Evolutionary conservation across 2,329 filamentous ascomycete genomes (phyloP).

Genomic region (Penicillium frequentans): DNA sequence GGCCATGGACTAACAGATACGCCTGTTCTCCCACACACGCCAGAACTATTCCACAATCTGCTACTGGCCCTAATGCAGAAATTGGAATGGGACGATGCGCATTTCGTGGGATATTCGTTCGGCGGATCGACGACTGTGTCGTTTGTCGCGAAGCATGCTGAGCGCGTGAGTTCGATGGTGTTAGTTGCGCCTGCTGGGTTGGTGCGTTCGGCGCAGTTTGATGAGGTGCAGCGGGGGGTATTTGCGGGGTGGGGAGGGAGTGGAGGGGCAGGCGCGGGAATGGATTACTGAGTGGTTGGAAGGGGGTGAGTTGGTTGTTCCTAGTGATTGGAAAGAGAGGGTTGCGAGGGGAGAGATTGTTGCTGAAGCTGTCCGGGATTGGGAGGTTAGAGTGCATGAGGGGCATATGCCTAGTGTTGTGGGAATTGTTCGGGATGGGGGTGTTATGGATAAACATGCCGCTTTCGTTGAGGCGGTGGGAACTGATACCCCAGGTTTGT

Average conservation of each 20-base stretch:
- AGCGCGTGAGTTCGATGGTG: constrained; percentile 34
- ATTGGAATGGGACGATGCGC: constrained; percentile 44
- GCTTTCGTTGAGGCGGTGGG: constrained; percentile 29
- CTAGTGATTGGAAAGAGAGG: constrained; percentile 47
- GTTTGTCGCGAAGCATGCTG: constrained; percentile 36
- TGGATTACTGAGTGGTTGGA: constrained; percentile 46
- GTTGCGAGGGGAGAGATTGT: constrained; percentile 47
- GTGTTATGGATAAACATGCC: constrained; percentile 40
- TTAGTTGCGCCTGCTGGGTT: constrained; percentile 53
- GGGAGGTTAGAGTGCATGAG: constrained; percentile 49
- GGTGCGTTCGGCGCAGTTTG: constrained; percentile 30
- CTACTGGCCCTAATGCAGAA: constrained; percentile 42
- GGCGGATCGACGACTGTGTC: constrained; percentile 44
- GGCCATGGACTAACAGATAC: constrained; percentile 56
- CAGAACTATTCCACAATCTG: constrained; percentile 45
- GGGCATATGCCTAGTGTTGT: constrained; percentile 51
- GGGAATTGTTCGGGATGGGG: constrained; percentile 49
- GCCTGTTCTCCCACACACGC: constrained; percentile 43
- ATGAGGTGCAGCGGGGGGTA: constrained; percentile 17
- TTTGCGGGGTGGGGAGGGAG: constrained; percentile 22
- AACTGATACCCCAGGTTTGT: constrained; percentile 27
- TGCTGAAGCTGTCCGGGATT: constrained; percentile 49
- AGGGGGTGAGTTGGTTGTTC: constrained; percentile 45
- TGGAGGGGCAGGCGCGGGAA: constrained; percentile 33
- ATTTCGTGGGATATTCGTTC: constrained; percentile 54